Evolutionary conservation across 257 asterid species (phyloP).

Genomic region (Solanum rostratum): DNA sequence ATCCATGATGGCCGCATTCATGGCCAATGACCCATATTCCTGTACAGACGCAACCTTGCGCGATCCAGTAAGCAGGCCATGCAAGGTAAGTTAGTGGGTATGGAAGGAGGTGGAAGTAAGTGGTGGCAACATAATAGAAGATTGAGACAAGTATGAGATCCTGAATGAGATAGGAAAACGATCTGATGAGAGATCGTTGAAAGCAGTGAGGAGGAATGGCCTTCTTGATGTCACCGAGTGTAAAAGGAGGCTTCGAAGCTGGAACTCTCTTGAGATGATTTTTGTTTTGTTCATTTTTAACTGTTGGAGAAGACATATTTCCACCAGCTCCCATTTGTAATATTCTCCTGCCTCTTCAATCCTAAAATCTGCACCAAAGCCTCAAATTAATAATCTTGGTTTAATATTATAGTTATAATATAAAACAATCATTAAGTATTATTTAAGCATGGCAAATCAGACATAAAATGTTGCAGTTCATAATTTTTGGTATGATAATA

Average conservation of each 20-base stretch:
- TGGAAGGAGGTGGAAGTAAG: neutral
- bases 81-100: neutral
- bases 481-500: too few relatives aligned
- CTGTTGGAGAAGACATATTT: neutral
- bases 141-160: neutral
- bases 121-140: neutral
- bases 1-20: neutral
- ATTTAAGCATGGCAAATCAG: too few relatives aligned
- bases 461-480: too few relatives aligned
- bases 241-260: neutral
- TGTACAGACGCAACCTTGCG: neutral
- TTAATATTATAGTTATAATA: neutral
- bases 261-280: too few relatives aligned
- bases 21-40: neutral
- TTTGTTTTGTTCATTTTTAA: too few relatives aligned
- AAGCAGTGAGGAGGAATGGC: constrained; percentile 7
- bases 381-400: neutral
- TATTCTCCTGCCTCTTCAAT: neutral
- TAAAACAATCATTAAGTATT: neutral
- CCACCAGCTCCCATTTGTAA: neutral
- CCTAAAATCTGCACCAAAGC: neutral
- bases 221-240: neutral
- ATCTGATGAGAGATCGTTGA: neutral
- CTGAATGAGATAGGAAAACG: neutral
- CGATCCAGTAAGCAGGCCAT: neutral